These are phyloP conservation scores for Antarctomyces pellizariae DNA, from an alignment of 495 filamentous ascomycete species.

Conservation along the genomic window DNA sequence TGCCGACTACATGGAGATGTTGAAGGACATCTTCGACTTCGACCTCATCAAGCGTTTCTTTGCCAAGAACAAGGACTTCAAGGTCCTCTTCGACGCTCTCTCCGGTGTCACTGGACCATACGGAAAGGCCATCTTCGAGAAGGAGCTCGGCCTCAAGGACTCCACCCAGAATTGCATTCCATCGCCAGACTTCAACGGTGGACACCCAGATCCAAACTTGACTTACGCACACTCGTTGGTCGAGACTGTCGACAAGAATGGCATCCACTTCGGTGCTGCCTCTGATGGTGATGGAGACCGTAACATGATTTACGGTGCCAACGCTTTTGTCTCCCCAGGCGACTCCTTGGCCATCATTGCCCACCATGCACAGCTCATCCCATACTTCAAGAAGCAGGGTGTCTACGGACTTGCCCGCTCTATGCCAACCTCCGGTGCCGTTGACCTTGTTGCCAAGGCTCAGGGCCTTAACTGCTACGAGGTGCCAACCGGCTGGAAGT, in stretches of 20 bases:
- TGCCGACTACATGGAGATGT: slow-evolving; percentile 76
- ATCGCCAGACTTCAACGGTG: slow-evolving; percentile 82
- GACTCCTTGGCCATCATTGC: slow-evolving; percentile 95
- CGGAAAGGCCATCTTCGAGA: slow-evolving; percentile 79
- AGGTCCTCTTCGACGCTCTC: slow-evolving; percentile 86
- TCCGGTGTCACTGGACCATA: slow-evolving; percentile 91
- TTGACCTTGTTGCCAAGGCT: slow-evolving; percentile 84
- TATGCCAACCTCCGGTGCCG: slow-evolving; percentile 90
- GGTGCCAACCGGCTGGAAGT: slow-evolving; percentile 98
- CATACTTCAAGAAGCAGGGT: slow-evolving; percentile 92
- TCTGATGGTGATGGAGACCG: slow-evolving; percentile 94
- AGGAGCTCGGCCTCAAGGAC: slow-evolving; percentile 60
- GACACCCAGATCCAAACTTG: slow-evolving; percentile 93
- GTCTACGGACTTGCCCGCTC: slow-evolving; percentile 85
- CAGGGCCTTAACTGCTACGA: slow-evolving; percentile 86
- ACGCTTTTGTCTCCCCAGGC: slow-evolving; percentile 87
- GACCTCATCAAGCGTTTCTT: slow-evolving; percentile 85
- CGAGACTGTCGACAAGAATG: slow-evolving; percentile 73
- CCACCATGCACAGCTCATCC: slow-evolving; percentile 83
- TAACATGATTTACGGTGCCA: slow-evolving; percentile 99
- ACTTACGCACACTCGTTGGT: slow-evolving; percentile 95
- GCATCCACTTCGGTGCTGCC: slow-evolving; percentile 86
- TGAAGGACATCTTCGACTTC: slow-evolving; percentile 98
- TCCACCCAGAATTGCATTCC: slow-evolving; percentile 89
- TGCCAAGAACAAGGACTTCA: slow-evolving; percentile 65